Evolutionary conservation across 2,329 filamentous ascomycete genomes (phyloP).

Genomic region (Aquanectria penicillioides): DNA sequence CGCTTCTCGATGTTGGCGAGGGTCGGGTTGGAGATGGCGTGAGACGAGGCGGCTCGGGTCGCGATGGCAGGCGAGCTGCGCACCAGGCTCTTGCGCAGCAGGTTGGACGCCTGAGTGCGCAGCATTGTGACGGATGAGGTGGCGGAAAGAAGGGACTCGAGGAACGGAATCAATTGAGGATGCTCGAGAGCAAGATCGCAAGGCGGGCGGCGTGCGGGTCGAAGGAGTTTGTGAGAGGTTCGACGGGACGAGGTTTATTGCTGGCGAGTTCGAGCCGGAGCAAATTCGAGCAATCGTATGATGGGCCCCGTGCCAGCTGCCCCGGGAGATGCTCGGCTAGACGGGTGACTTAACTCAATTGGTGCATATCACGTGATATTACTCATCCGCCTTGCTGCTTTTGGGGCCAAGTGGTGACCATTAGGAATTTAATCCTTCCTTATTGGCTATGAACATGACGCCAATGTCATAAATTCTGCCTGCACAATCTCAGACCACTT

Average conservation of each 20-base stretch:
- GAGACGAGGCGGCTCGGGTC: conserved; percentile 72
- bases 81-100: conserved; percentile 61
- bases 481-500: conserved; percentile 18
- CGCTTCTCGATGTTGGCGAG: conserved; percentile 99
- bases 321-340: conserved; percentile 39
- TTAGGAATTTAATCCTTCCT: conserved; percentile 20
- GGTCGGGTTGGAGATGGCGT: conserved; percentile 97
- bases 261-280: conserved; percentile 31
- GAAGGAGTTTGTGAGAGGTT: conserved; percentile 36
- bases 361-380: conserved; percentile 23
- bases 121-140: conserved; percentile 56
- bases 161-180: conserved; percentile 48
- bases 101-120: conserved; percentile 62
- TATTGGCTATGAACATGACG: conserved; percentile 28
- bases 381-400: conserved; percentile 12
- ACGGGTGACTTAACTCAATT: conserved; percentile 25
- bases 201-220: conserved; percentile 27
- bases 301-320: conserved; percentile 36
- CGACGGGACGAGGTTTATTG: conserved; percentile 40
- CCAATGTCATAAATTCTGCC: conserved; percentile 2
- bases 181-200: conserved; percentile 31
- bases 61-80: conserved; percentile 58
- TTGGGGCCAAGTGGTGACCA: conserved; percentile 24
- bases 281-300: conserved; percentile 45
- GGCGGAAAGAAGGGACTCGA: conserved; percentile 22